Evolutionary conservation across 164 flowering plant species (phyloP).

Genomic region (Aristolochia californica): DNA sequence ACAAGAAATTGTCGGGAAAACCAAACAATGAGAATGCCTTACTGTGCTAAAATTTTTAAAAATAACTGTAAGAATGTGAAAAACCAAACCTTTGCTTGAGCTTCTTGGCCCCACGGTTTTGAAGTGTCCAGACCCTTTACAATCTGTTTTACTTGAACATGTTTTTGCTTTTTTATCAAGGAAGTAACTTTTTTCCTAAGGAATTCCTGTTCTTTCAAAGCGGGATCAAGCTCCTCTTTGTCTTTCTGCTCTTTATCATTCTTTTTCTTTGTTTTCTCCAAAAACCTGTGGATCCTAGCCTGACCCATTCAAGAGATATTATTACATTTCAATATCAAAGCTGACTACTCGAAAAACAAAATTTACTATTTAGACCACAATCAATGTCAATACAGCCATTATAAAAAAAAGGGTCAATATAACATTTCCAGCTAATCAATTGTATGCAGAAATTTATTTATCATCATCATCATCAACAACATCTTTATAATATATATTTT

Average conservation of each 20-base stretch:
- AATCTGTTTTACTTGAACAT: conserved; percentile 38
- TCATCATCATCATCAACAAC: no score
- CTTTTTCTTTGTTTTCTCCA: conserved; percentile 59
- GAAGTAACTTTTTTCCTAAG: conserved; percentile 45
- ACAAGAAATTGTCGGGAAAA: no score
- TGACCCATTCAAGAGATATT: conserved; percentile 14
- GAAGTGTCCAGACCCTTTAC: conserved; percentile 44
- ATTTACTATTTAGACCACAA: no score
- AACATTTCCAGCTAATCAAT: no score
- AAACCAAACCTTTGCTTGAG: conserved; percentile 58
- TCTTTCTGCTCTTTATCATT: conserved; percentile 10
- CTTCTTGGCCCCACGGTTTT: conserved; percentile 60
- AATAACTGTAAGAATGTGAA: not conserved
- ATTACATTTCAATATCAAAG: no score
- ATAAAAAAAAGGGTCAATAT: no score
- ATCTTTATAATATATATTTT: no score
- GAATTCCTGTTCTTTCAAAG: conserved; percentile 33
- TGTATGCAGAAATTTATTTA: no score
- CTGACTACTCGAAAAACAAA: no score
- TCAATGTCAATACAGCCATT: no score
- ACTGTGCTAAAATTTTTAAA: not conserved
- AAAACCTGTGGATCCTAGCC: conserved; percentile 64
- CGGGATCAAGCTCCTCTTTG: conserved; percentile 21
- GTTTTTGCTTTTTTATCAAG: conserved; percentile 69
- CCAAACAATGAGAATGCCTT: not conserved